Evolutionary conservation across 2,329 filamentous ascomycete genomes (phyloP), one percentile per base, ranked within the genome.

Genomic region (Fusarium paranaense): DNA sequence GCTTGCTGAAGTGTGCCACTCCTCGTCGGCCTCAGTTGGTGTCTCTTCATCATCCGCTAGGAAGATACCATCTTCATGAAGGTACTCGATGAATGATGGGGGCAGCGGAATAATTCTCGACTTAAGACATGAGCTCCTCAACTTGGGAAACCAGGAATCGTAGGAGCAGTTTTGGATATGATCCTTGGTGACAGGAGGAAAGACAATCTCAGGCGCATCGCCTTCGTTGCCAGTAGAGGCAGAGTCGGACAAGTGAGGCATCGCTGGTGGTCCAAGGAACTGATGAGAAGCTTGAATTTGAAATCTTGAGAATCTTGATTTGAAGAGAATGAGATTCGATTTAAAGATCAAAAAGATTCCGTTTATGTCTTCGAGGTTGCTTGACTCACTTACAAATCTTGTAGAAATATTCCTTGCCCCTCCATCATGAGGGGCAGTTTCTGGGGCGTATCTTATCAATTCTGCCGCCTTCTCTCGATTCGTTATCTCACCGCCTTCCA

Each of bases 111-210:
- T 92, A 45, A 97, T 91, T 33, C 94, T 91, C 3, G 96, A 95
- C 85, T 96, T 97, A 50, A 97, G 93, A 37, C 95, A 95, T 57
- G 94, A 89, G 9, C 90, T 86, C 69, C 94, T 92, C 81, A 97
- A 98, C 88, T 90, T 92, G 57, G 93, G 91, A 79, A 98, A 94
- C 97, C 97, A 99, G 69, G 89, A 90, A 81, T 98, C 94, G 83
- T 97, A 98, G 47, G 97, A 97, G 84, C 96, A 99, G 83, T 98
- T 93, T 64, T 98, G 86, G 70, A 99, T 97, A 80, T 99, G 96
- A 56, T 93, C 90, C 80, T 92, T 93, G 35, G 92, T 95, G 66
- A 98, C 90, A 1, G 95, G 94, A 22, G 95, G 94, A 80, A 99
- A 98, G 22, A 90, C 90, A 20, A 94, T 58, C 32, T 80, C 76